Evolutionary conservation across 495 filamentous ascomycete species (phyloP).

Genomic region (Talaromyces adpressus): DNA sequence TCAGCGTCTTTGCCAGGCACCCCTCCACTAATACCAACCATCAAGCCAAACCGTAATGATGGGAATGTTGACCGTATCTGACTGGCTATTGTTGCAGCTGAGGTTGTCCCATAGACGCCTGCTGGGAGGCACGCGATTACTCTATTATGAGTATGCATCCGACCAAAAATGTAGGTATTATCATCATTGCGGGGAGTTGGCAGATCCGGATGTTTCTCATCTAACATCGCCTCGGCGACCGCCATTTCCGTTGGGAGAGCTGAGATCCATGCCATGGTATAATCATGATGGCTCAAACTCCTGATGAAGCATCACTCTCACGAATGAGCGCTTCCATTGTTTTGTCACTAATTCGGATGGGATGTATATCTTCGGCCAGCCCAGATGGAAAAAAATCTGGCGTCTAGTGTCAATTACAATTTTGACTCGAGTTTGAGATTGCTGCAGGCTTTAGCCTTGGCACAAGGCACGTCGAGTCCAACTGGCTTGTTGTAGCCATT

Average conservation of each 20-base stretch:
- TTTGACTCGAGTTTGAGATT: too few species aligned
- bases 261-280: conserved; percentile 17
- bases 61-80: conserved; percentile 26
- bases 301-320: too few species aligned
- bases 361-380: too few species aligned
- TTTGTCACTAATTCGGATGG: too few species aligned
- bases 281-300: conserved; percentile 2
- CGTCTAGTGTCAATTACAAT: too few species aligned
- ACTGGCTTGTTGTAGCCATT: too few species aligned
- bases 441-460: too few species aligned
- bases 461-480: too few species aligned
- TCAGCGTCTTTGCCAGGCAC: conserved; percentile 13
- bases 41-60: conserved; percentile 24
- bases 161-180: conserved; percentile 23
- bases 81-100: conserved; percentile 23
- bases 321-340: too few species aligned
- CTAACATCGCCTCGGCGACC: conserved; percentile 15
- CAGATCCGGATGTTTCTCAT: conserved; percentile 13
- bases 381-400: too few species aligned
- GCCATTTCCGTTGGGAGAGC: conserved; percentile 15
- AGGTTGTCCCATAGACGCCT: conserved; percentile 22
- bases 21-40: conserved; percentile 39
- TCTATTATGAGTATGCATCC: conserved; percentile 25
- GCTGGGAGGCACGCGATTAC: conserved; percentile 26
- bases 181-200: conserved; percentile 14